Evolutionary conservation across 2,329 filamentous ascomycete species (phyloP).

Genomic region (Talaromyces piceae): DNA sequence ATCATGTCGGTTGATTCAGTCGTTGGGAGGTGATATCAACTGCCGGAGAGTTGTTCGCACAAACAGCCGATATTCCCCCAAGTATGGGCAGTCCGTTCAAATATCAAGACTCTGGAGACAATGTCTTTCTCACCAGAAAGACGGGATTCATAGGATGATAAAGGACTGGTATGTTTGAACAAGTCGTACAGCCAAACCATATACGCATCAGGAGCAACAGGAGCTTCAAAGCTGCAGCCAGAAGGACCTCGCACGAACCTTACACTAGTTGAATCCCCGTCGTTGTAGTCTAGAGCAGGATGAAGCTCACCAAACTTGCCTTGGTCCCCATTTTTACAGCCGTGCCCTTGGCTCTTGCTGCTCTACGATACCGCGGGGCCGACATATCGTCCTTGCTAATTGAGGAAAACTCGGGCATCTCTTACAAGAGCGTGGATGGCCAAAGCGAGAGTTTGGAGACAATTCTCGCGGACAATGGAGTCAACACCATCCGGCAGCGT

Average conservation of each 20-base stretch:
- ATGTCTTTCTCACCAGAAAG: no score
- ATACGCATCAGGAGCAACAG: no score
- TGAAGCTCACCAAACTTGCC: not conserved
- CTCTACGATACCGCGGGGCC: constrained; percentile 57
- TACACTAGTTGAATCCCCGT: no score
- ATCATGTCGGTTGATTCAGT: not conserved
- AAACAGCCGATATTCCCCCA: not conserved
- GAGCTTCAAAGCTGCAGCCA: no score
- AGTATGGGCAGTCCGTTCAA: no score
- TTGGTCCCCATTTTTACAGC: constrained; percentile 1
- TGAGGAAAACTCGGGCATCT: constrained; percentile 54
- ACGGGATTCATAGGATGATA: no score
- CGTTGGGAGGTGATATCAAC: not conserved
- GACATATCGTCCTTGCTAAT: constrained; percentile 63
- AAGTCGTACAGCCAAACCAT: no score
- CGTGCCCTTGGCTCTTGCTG: constrained; percentile 26
- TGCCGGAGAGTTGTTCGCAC: not conserved
- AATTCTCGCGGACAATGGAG: constrained; percentile 54
- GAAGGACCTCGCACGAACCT: no score
- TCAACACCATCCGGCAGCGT: constrained; percentile 64
- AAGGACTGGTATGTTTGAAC: no score
- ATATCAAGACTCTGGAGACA: no score
- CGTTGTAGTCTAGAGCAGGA: no score
- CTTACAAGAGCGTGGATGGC: constrained; percentile 53
- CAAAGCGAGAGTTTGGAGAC: constrained; percentile 50